Conservation (phyloP, 768 basidiomycete genomes). For the Myochromella boudieri region DNA sequence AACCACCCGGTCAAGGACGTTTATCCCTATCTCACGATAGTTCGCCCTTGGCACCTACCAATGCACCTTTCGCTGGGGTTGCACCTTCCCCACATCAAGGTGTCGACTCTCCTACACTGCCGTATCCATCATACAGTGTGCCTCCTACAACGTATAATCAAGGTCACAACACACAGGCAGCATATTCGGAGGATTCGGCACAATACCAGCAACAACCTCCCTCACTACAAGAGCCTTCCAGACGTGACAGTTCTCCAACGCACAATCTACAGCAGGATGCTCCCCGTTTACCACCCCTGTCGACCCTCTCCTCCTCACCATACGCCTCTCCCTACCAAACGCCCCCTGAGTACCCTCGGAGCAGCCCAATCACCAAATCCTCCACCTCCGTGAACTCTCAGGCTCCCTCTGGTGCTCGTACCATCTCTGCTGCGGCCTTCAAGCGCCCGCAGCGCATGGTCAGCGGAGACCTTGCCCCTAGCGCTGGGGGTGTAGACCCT, state of each 20-base stretch:
- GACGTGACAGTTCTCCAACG: background rate
- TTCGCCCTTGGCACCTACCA: conserved; percentile 33
- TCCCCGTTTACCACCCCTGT: conserved; percentile 11
- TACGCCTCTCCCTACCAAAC: conserved; percentile 39
- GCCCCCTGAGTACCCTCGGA: conserved; percentile 46
- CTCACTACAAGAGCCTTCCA: background rate
- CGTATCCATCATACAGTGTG: conserved; percentile 20
- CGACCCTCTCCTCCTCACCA: conserved; percentile 17
- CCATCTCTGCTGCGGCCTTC: conserved; percentile 78
- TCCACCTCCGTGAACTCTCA: conserved; percentile 15
- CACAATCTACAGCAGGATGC: background rate
- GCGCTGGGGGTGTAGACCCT: conserved; percentile 32
- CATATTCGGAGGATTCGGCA: conserved; percentile 2
- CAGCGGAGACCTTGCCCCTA: conserved; percentile 22
- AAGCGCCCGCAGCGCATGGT: conserved; percentile 45
- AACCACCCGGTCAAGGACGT: conserved; percentile 13
- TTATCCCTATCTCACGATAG: conserved; percentile 15
- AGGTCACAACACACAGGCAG: background rate
- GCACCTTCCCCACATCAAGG: conserved; percentile 36
- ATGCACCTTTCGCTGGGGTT: conserved; percentile 38
- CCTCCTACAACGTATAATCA: conserved; percentile 10
- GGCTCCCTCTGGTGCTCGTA: conserved; percentile 43
- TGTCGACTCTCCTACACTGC: conserved; percentile 24
- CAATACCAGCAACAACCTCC: conserved; percentile 7
- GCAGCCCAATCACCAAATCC: conserved; percentile 17